Evolutionary conservation across 371 early-diverging fungal species (phyloP).

Genomic region (Rhizopus delemar): DNA sequence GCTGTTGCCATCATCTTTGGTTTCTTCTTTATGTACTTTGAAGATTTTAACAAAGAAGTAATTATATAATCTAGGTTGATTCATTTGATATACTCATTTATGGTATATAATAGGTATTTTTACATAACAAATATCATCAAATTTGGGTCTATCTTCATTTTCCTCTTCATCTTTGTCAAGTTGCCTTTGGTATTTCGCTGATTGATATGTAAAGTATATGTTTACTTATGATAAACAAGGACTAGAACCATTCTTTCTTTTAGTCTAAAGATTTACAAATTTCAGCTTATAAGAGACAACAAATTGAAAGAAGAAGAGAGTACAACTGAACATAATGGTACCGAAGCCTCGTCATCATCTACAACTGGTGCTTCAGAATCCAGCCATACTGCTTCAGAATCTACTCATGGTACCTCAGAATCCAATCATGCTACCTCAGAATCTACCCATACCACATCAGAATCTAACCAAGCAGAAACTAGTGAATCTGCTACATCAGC

Average conservation of each 20-base stretch:
- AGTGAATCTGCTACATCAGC: not conserved
- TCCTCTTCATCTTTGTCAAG: conserved; percentile 58
- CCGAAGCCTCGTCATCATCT: not conserved
- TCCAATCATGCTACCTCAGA: not conserved
- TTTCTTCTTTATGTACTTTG: conserved; percentile 58
- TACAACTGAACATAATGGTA: not conserved
- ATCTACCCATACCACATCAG: not conserved
- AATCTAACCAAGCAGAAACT: not conserved
- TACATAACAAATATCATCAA: conserved; percentile 51
- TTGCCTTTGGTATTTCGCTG: conserved; percentile 53
- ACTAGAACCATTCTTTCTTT: not conserved
- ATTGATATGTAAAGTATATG: conserved; percentile 41
- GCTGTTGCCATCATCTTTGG: conserved; percentile 55
- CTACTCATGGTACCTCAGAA: not conserved
- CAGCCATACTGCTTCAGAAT: too few relatives aligned
- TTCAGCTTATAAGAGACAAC: conserved; percentile 32
- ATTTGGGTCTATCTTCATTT: conserved; percentile 63
- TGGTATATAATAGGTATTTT: conserved; percentile 28
- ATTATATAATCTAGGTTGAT: not conserved
- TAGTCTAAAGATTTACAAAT: conserved; percentile 41
- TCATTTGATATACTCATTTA: not conserved
- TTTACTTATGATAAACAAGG: not conserved
- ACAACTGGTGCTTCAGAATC: not conserved
- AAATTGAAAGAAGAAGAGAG: conserved; percentile 23
- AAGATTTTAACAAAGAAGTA: conserved; percentile 56